Evolutionary conservation across 1,284 basidiomycete genomes (phyloP).

Genomic region (Mycena sp.): DNA sequence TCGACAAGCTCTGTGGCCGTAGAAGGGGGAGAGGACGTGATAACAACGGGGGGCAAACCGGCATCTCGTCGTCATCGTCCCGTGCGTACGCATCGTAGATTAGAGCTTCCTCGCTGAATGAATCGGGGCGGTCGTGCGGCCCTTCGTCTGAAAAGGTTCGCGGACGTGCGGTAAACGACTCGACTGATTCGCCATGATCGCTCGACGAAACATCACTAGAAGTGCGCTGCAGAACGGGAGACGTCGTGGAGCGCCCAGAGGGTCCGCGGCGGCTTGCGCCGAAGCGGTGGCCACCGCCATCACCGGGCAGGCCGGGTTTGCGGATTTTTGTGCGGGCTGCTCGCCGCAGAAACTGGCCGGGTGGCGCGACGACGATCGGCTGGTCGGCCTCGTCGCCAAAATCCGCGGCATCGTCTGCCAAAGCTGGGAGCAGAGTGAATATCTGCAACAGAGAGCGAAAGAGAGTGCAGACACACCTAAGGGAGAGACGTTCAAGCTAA

Average conservation of each 20-base stretch:
- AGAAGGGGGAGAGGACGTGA: constrained; percentile 47
- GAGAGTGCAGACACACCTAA: constrained; percentile 68
- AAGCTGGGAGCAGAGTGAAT: constrained; percentile 72
- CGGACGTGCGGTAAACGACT: constrained; percentile 45
- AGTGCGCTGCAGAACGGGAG: constrained; percentile 54
- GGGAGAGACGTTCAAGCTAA: constrained; percentile 89
- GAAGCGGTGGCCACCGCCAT: constrained; percentile 86
- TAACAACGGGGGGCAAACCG: constrained; percentile 35
- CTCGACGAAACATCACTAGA: constrained; percentile 75
- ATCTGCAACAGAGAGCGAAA: constrained; percentile 57
- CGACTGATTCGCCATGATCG: constrained; percentile 66
- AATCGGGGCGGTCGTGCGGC: constrained; percentile 61
- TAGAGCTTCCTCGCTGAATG: constrained; percentile 79
- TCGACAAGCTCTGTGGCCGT: constrained; percentile 27
- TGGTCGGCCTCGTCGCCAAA: constrained; percentile 84
- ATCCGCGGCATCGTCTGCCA: constrained; percentile 48
- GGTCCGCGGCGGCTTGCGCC: constrained; percentile 60
- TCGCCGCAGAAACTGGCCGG: constrained; percentile 90
- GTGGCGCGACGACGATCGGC: constrained; percentile 90
- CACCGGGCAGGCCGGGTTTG: constrained; percentile 82
- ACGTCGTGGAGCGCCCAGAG: constrained; percentile 46
- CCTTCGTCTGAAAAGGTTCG: constrained; percentile 61
- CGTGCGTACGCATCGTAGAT: constrained; percentile 87
- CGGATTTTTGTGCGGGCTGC: constrained; percentile 96
- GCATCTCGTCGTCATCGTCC: constrained; percentile 49